Conservation (phyloP, 108 stramenopile species). For the Fistulifera pelliculosa region DNA sequence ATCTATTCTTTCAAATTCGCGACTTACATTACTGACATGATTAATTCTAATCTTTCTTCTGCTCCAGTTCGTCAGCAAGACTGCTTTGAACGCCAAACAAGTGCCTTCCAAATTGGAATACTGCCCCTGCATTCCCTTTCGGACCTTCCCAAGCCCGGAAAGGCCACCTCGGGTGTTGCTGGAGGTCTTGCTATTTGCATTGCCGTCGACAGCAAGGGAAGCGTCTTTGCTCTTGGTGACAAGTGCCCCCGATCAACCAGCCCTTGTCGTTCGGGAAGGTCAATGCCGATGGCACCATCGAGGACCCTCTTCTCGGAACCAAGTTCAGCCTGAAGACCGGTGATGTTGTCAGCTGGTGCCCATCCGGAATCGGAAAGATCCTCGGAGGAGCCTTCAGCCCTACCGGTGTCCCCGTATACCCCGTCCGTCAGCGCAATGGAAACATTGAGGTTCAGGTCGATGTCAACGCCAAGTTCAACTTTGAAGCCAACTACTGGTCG, state of each 20-base stretch:
- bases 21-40: too few relatives aligned
- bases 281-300: constrained; percentile 63
- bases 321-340: constrained; percentile 92
- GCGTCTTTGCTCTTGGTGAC: constrained; percentile 90
- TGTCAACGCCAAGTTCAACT: constrained; percentile 96
- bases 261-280: constrained; percentile 93
- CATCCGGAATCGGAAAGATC: constrained; percentile 84
- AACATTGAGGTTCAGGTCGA: constrained; percentile 91
- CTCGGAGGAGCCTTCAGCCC: constrained; percentile 93
- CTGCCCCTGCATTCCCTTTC: constrained; percentile 77
- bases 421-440: constrained; percentile 82
- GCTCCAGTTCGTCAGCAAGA: neutral
- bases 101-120: constrained; percentile 37
- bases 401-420: constrained; percentile 87
- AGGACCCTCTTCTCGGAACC: constrained; percentile 91
- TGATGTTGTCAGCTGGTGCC: constrained; percentile 89
- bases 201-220: constrained; percentile 89
- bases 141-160: constrained; percentile 81
- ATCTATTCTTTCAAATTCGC: too few relatives aligned
- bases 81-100: constrained; percentile 2
- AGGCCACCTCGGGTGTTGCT: constrained; percentile 86
- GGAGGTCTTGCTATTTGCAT: constrained; percentile 94
- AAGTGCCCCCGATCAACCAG: constrained; percentile 96
- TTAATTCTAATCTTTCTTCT: too few relatives aligned
- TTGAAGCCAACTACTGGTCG: constrained; percentile 95